Base-by-base conservation (phyloP, 176 grass and related monocot genomes). In the Zoysia pacifica region DNA sequence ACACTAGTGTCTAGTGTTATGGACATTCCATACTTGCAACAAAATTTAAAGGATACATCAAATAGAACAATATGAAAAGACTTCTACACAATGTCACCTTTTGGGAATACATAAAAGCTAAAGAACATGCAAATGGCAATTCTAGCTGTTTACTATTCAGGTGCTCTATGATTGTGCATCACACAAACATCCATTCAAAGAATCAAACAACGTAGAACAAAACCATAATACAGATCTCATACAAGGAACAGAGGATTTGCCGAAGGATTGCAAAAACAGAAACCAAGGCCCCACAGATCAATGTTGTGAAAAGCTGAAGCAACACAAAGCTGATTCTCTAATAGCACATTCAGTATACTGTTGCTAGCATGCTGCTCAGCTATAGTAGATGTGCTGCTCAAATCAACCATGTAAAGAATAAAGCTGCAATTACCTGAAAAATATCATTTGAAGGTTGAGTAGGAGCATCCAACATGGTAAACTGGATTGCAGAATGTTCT, bases 381-480 rank as follows among this genome's bases (percentile, higher is more conserved):
- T 56, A 52, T 18, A 80, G 18, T 14, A 70, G 14, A 58, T 2
- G 16, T 2, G 16, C n/a, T 18, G n/a, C n/a, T 15, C 16, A 58
- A 58, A 8, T 58, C 54, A 4, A 58, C 54, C 16, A 58, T n/a
- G 54, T 58, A 58, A n/a, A 58, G 5, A 7, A 19, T 58, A 58
- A 58, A 58, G 54, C 54, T 58, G 54, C 16, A 43, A 75, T 72
- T 65, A 89, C 90, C 90, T 89, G 87, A 80, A 89, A 84, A 9
- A 80, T 62, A 77, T 72, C 39, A 86, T 84, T 89, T 72, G 75
- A 75, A 19, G 83, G 65, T 51, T 81, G 90, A 65, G 66, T 73
- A 67, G 65, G 1, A 78, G 77, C 68, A 53, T 90, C 79, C 35
- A 79, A 44, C 67, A 86, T 75, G 16, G 69, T 35, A 80, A 76